Conservation (phyloP, 495 filamentous ascomycete genomes). For the Trypethelium eluteriae region DNA sequence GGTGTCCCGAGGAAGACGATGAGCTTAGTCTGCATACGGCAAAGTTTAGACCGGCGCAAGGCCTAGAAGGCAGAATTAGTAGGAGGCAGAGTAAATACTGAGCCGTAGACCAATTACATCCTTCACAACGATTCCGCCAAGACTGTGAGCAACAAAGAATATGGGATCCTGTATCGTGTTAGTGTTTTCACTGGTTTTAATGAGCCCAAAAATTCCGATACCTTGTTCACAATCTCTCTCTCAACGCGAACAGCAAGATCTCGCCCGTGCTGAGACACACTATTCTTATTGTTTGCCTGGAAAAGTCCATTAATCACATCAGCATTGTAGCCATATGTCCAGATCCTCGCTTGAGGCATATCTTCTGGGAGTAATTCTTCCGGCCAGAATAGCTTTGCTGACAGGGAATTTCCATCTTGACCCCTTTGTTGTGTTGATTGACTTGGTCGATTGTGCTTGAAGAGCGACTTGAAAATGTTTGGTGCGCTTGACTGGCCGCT, state of each 20-base stretch:
- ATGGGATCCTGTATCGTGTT: conserved; percentile 13
- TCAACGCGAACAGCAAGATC: conserved; percentile 9
- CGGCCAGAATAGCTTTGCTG: conserved; percentile 14
- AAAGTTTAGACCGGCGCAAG: conserved; percentile 2
- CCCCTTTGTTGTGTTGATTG: neutral
- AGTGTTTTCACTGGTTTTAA: neutral
- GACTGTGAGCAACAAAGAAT: conserved; percentile 22
- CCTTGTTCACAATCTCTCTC: conserved; percentile 12
- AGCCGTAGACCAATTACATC: conserved; percentile 16
- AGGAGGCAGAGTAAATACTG: neutral
- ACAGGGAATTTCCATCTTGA: neutral
- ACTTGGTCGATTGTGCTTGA: neutral
- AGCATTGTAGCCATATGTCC: conserved; percentile 21
- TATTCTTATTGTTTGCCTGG: conserved; percentile 8
- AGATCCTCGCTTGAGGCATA: conserved; percentile 16
- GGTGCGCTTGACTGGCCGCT: neutral
- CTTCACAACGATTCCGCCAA: conserved; percentile 20
- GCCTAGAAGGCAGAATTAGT: neutral
- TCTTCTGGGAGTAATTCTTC: conserved; percentile 12
- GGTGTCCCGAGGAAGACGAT: conserved; percentile 19
- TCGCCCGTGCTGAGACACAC: conserved; percentile 16
- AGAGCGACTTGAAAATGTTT: neutral
- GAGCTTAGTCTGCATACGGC: conserved; percentile 7
- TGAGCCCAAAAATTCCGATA: conserved; percentile 2
- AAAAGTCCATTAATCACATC: conserved; percentile 17